A percentile compares a stretch with the other conserved stretches of the same genome.
phyloP scores from a whole-genome alignment of 2,329 filamentous ascomycete species.

The Blumeriella jaapii region DNA sequence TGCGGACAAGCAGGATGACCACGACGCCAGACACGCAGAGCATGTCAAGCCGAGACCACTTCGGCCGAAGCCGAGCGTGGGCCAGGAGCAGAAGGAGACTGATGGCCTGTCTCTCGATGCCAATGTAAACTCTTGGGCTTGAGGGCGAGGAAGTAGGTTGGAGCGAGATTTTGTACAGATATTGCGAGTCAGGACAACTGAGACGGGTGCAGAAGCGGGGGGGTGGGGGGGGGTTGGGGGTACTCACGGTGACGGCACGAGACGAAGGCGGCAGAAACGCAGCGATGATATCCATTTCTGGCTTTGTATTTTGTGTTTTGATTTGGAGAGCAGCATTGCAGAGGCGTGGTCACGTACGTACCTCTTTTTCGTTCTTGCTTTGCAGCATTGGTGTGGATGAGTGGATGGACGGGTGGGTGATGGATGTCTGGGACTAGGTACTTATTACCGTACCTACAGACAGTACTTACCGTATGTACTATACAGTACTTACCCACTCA shows the following conservation, averaged over 20 bases:
- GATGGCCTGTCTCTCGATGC: neutral
- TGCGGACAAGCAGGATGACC: neutral
- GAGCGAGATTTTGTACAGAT: neutral
- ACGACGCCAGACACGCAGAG: constrained; percentile 14
- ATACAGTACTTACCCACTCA: no score
- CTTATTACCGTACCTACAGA: no score
- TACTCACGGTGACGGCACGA: neutral
- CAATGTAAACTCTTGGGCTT: constrained; percentile 2
- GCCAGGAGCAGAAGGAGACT: no score
- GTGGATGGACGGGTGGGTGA: no score
- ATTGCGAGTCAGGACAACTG: no score
- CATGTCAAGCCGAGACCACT: constrained; percentile 17
- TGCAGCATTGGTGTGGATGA: neutral
- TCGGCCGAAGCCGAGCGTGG: constrained; percentile 20
- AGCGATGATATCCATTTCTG: constrained; percentile 4
- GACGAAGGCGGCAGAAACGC: neutral
- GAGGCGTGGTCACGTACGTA: no score
- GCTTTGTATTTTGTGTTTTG: constrained; percentile 2
- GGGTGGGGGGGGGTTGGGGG: no score
- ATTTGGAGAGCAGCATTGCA: no score
- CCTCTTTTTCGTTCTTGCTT: no score
- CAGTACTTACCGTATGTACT: no score
- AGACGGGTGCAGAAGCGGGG: no score
- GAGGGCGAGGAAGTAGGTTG: neutral
- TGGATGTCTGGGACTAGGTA: no score